phyloP scores from a whole-genome alignment of 1,284 basidiomycete species.

The Ustilago cynodontis region DNA sequence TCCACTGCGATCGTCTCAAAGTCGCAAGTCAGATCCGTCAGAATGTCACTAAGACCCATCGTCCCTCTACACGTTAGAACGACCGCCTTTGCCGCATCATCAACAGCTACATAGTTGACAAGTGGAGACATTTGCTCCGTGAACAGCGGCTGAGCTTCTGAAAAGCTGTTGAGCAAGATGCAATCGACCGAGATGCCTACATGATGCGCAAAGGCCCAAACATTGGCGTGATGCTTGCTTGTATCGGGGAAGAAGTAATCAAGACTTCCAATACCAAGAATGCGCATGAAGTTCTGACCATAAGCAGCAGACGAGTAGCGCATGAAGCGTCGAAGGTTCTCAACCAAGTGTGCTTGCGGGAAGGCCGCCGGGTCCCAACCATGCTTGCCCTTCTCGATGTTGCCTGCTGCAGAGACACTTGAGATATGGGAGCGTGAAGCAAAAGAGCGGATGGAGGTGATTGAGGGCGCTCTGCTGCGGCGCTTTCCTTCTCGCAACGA shows the following conservation, averaged over 20 bases:
- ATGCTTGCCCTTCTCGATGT: slow-evolving; percentile 30
- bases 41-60: slow-evolving; percentile 72
- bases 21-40: slow-evolving; percentile 73
- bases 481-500: slow-evolving; percentile 38
- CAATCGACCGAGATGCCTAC: slow-evolving; percentile 73
- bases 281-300: slow-evolving; percentile 71
- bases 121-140: slow-evolving; percentile 71
- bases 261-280: slow-evolving; percentile 72
- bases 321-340: slow-evolving; percentile 73
- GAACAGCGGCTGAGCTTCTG: slow-evolving; percentile 62
- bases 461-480: slow-evolving; percentile 52
- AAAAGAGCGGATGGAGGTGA: slow-evolving; percentile 57
- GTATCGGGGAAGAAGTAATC: slow-evolving; percentile 73
- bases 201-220: slow-evolving; percentile 71
- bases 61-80: slow-evolving; percentile 73
- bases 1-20: slow-evolving; percentile 71
- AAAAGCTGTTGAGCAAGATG: slow-evolving; percentile 73
- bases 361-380: slow-evolving; percentile 57
- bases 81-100: slow-evolving; percentile 71
- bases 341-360: slow-evolving; percentile 71
- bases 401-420: slow-evolving; percentile 30
- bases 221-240: slow-evolving; percentile 72
- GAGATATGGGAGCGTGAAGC: slow-evolving; percentile 52
- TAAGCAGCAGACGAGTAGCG: slow-evolving; percentile 70
- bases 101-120: slow-evolving; percentile 72